Percentiles rank a stretch among this genome's conserved stretches.
Conservation (phyloP, 306 rosid species). For the Canavalia ensiformis region DNA sequence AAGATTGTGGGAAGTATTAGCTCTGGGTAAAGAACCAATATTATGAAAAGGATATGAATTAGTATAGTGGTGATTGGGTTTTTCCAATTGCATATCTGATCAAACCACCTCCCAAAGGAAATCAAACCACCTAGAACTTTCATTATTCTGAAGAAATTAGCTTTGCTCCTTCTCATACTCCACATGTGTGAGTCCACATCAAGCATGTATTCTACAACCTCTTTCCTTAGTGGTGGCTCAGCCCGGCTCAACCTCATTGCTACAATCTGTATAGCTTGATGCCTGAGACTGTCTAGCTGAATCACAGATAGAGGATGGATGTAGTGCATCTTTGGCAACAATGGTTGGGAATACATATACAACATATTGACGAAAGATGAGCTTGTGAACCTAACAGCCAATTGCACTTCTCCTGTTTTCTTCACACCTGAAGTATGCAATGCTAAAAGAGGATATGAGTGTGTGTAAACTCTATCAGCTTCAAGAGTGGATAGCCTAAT, state of each 20-base stretch:
- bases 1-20: conserved; percentile 84
- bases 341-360: conserved; percentile 75
- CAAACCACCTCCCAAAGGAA: conserved; percentile 85
- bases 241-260: conserved; percentile 78
- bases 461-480: conserved; percentile 85
- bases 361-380: conserved; percentile 79
- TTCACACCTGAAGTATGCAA: conserved; percentile 85
- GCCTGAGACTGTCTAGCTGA: conserved; percentile 83
- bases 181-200: conserved; percentile 96
- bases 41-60: conserved; percentile 81
- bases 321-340: conserved; percentile 97
- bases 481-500: conserved; percentile 88
- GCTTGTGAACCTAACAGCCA: conserved; percentile 88
- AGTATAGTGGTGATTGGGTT: conserved; percentile 87
- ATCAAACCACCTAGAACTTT: conserved; percentile 74
- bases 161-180: conserved; percentile 98
- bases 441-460: conserved; percentile 83
- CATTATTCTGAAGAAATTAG: conserved; percentile 94
- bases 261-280: conserved; percentile 86
- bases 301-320: conserved; percentile 83
- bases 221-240: conserved; percentile 91
- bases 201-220: conserved; percentile 89
- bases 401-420: conserved; percentile 89
- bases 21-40: conserved; percentile 86
- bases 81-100: conserved; percentile 89